phyloP scores from a whole-genome alignment of 768 basidiomycete genomes.

The Mycena kentingensis region DNA sequence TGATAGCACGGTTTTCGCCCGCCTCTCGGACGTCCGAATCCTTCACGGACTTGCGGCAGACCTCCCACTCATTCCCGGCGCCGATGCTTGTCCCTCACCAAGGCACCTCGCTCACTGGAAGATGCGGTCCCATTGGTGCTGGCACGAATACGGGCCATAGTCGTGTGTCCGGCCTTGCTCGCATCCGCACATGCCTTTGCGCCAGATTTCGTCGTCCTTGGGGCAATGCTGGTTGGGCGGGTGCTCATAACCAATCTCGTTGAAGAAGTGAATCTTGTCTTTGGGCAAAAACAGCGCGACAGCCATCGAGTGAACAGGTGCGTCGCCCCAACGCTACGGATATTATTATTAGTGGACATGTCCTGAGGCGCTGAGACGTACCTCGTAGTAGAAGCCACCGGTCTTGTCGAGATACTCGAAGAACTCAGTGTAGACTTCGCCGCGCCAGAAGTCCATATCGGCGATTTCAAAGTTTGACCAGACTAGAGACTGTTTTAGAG shows the following conservation, averaged over 20 bases:
- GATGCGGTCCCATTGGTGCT: slow-evolving; percentile 50
- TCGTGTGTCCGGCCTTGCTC: slow-evolving; percentile 58
- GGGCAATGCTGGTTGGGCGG: slow-evolving; percentile 57
- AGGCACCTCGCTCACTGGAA: slow-evolving; percentile 14
- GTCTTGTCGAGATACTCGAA: slow-evolving; percentile 62
- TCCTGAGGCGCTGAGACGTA: slow-evolving; percentile 39
- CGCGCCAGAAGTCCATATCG: slow-evolving; percentile 64
- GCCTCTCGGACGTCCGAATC: no score
- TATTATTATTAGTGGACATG: slow-evolving; percentile 38
- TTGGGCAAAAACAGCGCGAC: slow-evolving; percentile 60
- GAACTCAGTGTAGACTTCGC: slow-evolving; percentile 63
- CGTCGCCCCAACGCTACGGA: slow-evolving; percentile 55
- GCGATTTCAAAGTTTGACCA: slow-evolving; percentile 76
- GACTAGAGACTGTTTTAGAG: slow-evolving; percentile 32
- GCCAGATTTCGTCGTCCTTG: slow-evolving; percentile 34
- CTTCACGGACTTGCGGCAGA: no score
- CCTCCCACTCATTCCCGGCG: no score
- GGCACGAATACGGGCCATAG: slow-evolving; percentile 59
- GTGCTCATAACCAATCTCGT: slow-evolving; percentile 42
- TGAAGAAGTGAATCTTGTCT: slow-evolving; percentile 50
- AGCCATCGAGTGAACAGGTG: slow-evolving; percentile 72
- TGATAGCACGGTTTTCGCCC: no score
- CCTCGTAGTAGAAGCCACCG: slow-evolving; percentile 72
- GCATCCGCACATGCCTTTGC: slow-evolving; percentile 49
- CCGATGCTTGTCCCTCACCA: no score